phyloP scores from a whole-genome alignment of 257 asterid species.

The Petunia axillaris region DNA sequence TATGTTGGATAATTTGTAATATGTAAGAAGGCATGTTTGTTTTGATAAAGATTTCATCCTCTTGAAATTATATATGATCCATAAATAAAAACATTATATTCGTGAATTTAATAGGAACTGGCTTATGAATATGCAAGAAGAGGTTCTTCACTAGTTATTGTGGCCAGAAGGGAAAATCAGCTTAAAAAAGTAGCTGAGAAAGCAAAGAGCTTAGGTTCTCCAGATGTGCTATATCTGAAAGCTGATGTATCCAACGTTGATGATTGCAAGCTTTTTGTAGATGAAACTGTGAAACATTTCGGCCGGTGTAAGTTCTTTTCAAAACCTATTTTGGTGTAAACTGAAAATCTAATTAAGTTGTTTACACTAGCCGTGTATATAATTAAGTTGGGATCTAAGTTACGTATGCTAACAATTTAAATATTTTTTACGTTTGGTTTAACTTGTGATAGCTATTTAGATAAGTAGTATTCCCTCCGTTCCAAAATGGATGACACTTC shows the following conservation, averaged over 20 bases:
- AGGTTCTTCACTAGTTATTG: constrained; percentile 18
- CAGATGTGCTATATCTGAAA: constrained; percentile 12
- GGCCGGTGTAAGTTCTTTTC: constrained; percentile 8
- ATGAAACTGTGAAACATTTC: constrained; percentile 20
- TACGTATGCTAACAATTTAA: no score
- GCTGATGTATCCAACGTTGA: constrained; percentile 13
- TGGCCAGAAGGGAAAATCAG: constrained; percentile 17
- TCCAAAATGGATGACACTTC: no score
- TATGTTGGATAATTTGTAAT: no score
- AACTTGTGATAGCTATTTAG: no score
- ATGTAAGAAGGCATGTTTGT: no score
- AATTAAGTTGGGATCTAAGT: no score
- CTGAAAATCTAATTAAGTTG: no score
- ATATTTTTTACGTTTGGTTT: no score
- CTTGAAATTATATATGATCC: no score
- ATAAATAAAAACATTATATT: neutral
- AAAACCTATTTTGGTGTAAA: neutral
- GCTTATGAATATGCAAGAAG: constrained; percentile 25
- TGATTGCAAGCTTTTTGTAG: constrained; percentile 13
- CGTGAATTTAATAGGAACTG: constrained; percentile 16
- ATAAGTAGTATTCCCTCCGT: no score
- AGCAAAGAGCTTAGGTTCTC: constrained; percentile 21
- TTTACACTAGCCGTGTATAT: no score
- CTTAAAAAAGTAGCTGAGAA: constrained; percentile 20
- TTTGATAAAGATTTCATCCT: neutral